Evolutionary conservation across 768 basidiomycete genomes (phyloP).

Genomic region (Podaxis sp.): DNA sequence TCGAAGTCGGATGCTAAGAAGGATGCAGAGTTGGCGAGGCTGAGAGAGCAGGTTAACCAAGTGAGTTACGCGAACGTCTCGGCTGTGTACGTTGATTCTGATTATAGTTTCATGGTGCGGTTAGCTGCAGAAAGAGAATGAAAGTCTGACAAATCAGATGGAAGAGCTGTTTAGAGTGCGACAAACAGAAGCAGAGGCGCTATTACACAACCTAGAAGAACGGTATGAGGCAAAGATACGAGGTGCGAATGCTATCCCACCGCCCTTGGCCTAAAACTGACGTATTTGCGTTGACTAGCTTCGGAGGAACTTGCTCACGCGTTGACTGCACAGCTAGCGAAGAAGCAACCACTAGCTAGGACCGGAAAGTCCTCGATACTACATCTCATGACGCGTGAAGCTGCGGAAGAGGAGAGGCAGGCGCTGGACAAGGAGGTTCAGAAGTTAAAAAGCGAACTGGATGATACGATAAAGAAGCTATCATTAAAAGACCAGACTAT

Average conservation of each 20-base stretch:
- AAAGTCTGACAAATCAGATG: slow-evolving; percentile 49
- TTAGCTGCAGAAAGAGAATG: slow-evolving; percentile 43
- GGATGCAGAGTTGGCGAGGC: slow-evolving; percentile 15
- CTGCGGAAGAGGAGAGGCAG: slow-evolving; percentile 62
- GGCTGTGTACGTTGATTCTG: neutral
- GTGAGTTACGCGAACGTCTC: slow-evolving; percentile 10
- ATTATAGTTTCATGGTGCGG: neutral
- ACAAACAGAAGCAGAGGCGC: slow-evolving; percentile 63
- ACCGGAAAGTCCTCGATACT: slow-evolving; percentile 49
- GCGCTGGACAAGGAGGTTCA: slow-evolving; percentile 34
- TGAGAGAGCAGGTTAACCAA: slow-evolving; percentile 17
- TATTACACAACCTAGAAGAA: slow-evolving; percentile 43
- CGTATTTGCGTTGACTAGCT: slow-evolving; percentile 35
- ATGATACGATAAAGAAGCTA: slow-evolving; percentile 40
- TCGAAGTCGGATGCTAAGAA: neutral
- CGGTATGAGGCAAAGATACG: slow-evolving; percentile 51
- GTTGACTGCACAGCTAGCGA: slow-evolving; percentile 52
- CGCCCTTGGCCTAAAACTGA: slow-evolving; percentile 2
- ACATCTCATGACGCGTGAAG: slow-evolving; percentile 71
- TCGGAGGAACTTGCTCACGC: slow-evolving; percentile 55
- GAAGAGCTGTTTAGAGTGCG: slow-evolving; percentile 59
- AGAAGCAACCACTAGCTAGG: slow-evolving; percentile 51
- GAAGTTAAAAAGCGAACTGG: slow-evolving; percentile 40
- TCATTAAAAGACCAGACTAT: slow-evolving; percentile 46
- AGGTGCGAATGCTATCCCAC: slow-evolving; percentile 33